These are phyloP conservation scores for Tricholoma terreum DNA, from an alignment of 768 basidiomycete genomes.

Conservation along the genomic window DNA sequence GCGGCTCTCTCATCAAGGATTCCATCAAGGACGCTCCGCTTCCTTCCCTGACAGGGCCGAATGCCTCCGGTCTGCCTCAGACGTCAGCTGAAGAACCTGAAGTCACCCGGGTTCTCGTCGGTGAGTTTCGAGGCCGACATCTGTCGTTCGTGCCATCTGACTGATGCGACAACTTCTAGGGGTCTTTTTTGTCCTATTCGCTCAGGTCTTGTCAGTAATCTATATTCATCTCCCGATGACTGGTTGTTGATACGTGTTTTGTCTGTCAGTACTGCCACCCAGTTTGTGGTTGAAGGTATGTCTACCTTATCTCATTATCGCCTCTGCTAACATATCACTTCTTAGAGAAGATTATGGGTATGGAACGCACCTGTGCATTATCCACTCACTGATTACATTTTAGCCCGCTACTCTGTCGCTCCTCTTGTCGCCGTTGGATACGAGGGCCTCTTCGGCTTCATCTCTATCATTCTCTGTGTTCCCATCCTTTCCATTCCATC, in stretches of 20 bases:
- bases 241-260: neutral
- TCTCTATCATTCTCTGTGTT: constrained; percentile 76
- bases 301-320: constrained; percentile 5
- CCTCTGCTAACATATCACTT: constrained; percentile 8
- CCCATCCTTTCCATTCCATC: constrained; percentile 75
- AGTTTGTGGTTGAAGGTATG: constrained; percentile 84
- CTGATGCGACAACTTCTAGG: constrained; percentile 42
- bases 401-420: constrained; percentile 71
- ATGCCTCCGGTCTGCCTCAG: constrained; percentile 32
- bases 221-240: constrained; percentile 15
- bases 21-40: constrained; percentile 47
- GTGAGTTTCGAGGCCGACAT: constrained; percentile 37
- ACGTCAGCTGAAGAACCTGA: constrained; percentile 56
- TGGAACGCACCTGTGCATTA: constrained; percentile 5
- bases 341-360: constrained; percentile 84
- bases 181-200: constrained; percentile 88
- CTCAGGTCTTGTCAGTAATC: constrained; percentile 82
- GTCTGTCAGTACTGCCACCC: constrained; percentile 70
- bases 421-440: constrained; percentile 93
- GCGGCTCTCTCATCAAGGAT: constrained; percentile 85
- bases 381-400: constrained; percentile 1
- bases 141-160: constrained; percentile 16
- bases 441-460: constrained; percentile 88
- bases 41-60: constrained; percentile 25
- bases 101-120: constrained; percentile 70